phyloP scores from a whole-genome alignment of 2,329 filamentous ascomycete genomes.

The Dichotomopilus funicola region DNA sequence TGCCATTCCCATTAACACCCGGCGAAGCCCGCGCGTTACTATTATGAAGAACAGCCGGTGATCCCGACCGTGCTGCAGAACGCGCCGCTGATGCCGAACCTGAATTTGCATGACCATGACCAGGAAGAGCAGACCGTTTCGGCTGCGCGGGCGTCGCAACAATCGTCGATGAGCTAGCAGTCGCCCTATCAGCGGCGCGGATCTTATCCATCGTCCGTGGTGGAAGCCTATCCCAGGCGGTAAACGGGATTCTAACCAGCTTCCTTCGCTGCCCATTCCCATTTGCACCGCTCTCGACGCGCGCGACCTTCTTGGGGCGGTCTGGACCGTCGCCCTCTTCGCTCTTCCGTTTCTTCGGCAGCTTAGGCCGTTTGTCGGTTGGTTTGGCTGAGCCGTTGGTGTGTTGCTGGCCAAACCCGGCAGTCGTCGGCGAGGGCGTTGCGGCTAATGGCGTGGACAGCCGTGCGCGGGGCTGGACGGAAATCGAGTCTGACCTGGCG shows the following conservation, averaged over 20 bases:
- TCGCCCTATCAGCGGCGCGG: background rate
- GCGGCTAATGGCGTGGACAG: constrained; percentile 15
- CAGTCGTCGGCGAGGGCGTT: constrained; percentile 8
- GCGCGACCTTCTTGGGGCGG: constrained; percentile 27
- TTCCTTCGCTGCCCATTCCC: constrained; percentile 15
- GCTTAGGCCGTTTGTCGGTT: constrained; percentile 21
- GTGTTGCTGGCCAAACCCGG: constrained; percentile 5
- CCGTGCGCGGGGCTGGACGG: constrained; percentile 21
- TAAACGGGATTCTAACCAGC: constrained; percentile 22
- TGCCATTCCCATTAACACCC: background rate
- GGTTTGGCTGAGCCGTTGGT: constrained; percentile 9
- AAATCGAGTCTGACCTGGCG: constrained; percentile 22
- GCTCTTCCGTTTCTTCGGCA: constrained; percentile 27
- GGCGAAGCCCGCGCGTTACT: background rate
- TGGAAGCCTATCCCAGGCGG: constrained; percentile 18
- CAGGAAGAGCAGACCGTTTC: constrained; percentile 10
- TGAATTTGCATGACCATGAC: background rate
- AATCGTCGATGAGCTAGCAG: constrained; percentile 15
- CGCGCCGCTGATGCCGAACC: no score
- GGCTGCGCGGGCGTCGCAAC: constrained; percentile 15
- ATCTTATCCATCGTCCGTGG: constrained; percentile 9
- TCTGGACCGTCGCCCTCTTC: constrained; percentile 21
- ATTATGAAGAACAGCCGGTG: no score
- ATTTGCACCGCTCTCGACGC: constrained; percentile 13
- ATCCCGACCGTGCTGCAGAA: no score